A percentile compares a stretch with the other conserved stretches of the same genome.
Conservation (phyloP, 75 land plant genomes). For the Cunninghamia lanceolata region DNA sequence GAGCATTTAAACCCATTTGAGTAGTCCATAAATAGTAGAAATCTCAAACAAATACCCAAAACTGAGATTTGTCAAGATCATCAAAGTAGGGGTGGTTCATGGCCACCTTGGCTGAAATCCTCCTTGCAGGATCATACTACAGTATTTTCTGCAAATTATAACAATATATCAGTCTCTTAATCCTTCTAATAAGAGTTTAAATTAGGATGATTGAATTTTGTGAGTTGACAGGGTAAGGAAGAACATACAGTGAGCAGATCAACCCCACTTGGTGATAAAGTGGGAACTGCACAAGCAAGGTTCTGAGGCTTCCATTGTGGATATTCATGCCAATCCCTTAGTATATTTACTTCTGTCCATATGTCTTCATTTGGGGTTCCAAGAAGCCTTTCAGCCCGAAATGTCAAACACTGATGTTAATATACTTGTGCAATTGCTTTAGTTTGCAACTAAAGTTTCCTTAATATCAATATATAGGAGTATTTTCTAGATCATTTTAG, state of each 20-base stretch:
- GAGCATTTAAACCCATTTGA: too few species aligned
- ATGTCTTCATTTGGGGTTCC: constrained; percentile 90
- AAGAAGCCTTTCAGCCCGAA: constrained; percentile 48
- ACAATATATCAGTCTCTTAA: neutral
- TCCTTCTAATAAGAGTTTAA: neutral
- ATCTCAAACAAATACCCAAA: constrained; percentile 26
- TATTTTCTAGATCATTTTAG: too few species aligned
- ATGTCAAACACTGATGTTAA: neutral
- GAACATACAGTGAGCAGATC: constrained; percentile 58
- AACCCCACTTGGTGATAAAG: constrained; percentile 56
- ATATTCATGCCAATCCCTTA: constrained; percentile 97
- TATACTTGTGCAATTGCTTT: neutral
- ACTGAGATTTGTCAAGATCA: constrained; percentile 69
- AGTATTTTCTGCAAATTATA: constrained; percentile 56
- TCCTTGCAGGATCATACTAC: constrained; percentile 56
- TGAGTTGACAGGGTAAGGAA: neutral
- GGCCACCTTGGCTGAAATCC: constrained; percentile 76
- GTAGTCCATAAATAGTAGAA: neutral
- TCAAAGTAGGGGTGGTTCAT: constrained; percentile 75
- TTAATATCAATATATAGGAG: neutral
- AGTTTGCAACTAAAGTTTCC: neutral
- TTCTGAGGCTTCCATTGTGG: constrained; percentile 87
- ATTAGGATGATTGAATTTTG: neutral
- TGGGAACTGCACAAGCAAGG: constrained; percentile 71
- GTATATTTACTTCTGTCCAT: constrained; percentile 88